Evolutionary conservation across 257 asterid genomes (phyloP), one percentile per base, ranked within the genome.

Genomic region (Solanum lycopersicoides): DNA sequence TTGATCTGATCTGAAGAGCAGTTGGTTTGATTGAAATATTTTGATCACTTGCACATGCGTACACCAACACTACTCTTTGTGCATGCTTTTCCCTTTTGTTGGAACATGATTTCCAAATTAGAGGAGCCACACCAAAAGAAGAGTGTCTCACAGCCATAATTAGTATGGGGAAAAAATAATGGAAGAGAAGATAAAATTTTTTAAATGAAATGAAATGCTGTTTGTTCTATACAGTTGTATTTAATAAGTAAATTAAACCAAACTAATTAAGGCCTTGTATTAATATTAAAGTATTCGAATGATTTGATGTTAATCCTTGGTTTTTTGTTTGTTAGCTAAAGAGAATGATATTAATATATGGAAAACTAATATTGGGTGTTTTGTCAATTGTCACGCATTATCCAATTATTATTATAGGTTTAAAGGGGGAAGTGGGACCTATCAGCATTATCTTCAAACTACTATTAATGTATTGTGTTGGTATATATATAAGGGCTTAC

Each of bases 401-500:
- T 91, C 87, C 87, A 44, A 88, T 79, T 20, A 56, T 79, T 20
- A 56, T 37, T 37, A 76, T 56, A 53, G 13, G 37, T 44, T 86
- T 86, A 9, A 68, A 94, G 76, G 93, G 93, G 23, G 93, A 71
- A 47, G 71, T 82, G 85, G 85, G 85, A 79, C 96, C 94, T 69
- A 47, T 68, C 69, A 73, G 86, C 97, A 80, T 92, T 94, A 94
- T 93, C 98, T 92, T 94, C 88, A 82, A 83, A 80, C 90, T 92
- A 74, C 89, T 92, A 65, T 86, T 90, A 89, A 89, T 85, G 66
- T 18, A 20, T 56, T 56, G 65, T 56, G 89, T 60, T 86, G 84
- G 88, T 86, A 18, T 53, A 21, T 20, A 3, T 63, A 23, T 23
- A n/a, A 23, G 21, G 93, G 89, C 89, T 85, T 63, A 23, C 25